Percentiles rank a stretch among this genome's conserved stretches.
Conservation (phyloP, 2,329 filamentous ascomycete species). For the Ciborinia camelliae region DNA sequence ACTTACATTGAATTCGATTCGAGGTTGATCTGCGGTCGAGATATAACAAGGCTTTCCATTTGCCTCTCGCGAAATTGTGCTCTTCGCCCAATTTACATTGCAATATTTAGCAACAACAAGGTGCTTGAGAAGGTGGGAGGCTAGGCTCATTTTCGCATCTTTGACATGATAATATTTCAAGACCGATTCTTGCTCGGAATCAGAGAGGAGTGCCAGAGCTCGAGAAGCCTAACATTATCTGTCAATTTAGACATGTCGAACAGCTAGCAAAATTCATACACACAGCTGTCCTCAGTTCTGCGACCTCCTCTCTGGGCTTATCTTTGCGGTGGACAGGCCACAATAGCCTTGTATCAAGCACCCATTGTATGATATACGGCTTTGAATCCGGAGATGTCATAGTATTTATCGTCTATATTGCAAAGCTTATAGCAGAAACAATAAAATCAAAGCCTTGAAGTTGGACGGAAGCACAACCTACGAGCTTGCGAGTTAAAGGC, state of each 20-base stretch:
- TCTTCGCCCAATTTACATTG: constrained; percentile 57
- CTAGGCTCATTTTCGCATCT: constrained; percentile 73
- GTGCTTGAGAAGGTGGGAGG: constrained; percentile 70
- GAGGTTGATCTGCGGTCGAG: constrained; percentile 13
- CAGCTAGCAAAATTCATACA: constrained; percentile 12
- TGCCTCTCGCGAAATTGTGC: constrained; percentile 54
- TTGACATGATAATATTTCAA: constrained; percentile 62
- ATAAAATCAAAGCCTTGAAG: not conserved
- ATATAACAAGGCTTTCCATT: constrained; percentile 45
- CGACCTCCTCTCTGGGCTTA: constrained; percentile 38
- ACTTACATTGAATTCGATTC: constrained; percentile 67
- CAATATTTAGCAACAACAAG: constrained; percentile 60
- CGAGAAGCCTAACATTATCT: constrained; percentile 47
- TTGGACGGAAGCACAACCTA: not conserved
- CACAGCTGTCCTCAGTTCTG: constrained; percentile 36
- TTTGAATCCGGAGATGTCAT: not conserved
- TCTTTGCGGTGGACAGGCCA: constrained; percentile 49
- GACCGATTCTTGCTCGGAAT: constrained; percentile 54
- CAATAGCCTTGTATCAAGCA: constrained; percentile 57
- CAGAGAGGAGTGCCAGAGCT: constrained; percentile 50
- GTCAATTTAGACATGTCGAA: not conserved
- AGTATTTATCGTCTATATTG: not conserved
- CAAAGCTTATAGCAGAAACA: not conserved
- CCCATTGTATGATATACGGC: constrained; percentile 53
- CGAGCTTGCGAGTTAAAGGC: not conserved